Conservation (phyloP, 345 rosid species). For the Aquilaria sinensis region DNA sequence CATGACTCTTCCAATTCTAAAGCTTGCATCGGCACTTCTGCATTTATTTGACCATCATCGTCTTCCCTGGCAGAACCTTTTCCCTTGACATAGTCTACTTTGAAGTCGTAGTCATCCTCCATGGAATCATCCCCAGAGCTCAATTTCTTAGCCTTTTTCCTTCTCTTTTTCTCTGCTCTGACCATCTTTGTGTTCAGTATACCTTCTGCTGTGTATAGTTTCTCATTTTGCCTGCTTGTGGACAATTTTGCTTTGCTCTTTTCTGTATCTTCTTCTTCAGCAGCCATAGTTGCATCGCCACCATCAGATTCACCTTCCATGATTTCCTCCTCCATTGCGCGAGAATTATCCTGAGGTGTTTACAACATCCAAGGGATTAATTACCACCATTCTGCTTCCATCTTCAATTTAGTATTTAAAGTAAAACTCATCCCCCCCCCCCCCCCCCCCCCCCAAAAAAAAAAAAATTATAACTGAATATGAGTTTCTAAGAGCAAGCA, state of each 20-base stretch:
- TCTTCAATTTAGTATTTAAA: too few species aligned
- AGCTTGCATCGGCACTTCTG: slow-evolving; percentile 46
- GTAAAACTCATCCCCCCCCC: neutral
- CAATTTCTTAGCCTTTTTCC: slow-evolving; percentile 50
- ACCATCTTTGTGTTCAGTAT: slow-evolving; percentile 65
- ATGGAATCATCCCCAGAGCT: slow-evolving; percentile 37
- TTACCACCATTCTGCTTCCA: too few species aligned
- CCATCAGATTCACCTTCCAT: slow-evolving; percentile 17
- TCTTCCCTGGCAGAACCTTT: slow-evolving; percentile 21
- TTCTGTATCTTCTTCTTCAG: slow-evolving; percentile 26
- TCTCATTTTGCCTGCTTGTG: slow-evolving; percentile 55
- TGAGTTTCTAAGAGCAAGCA: slow-evolving; percentile 2
- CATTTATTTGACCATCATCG: slow-evolving; percentile 18
- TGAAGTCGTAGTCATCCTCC: slow-evolving; percentile 77
- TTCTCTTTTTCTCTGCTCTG: slow-evolving; percentile 75
- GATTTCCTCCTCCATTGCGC: slow-evolving; percentile 19
- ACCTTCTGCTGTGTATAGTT: slow-evolving; percentile 59
- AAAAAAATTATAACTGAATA: too few species aligned
- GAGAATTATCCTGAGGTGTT: slow-evolving; percentile 32
- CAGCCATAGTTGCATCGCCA: slow-evolving; percentile 36
- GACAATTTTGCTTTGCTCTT: slow-evolving; percentile 32
- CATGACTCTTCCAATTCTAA: slow-evolving; percentile 35
- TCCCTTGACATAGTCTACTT: slow-evolving; percentile 55
- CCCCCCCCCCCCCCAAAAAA: too few species aligned
- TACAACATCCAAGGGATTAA: neutral